Evolutionary conservation across 1,284 basidiomycete species (phyloP), one percentile per base, ranked within the genome.

Genomic region (Xerocomus nothofagi): DNA sequence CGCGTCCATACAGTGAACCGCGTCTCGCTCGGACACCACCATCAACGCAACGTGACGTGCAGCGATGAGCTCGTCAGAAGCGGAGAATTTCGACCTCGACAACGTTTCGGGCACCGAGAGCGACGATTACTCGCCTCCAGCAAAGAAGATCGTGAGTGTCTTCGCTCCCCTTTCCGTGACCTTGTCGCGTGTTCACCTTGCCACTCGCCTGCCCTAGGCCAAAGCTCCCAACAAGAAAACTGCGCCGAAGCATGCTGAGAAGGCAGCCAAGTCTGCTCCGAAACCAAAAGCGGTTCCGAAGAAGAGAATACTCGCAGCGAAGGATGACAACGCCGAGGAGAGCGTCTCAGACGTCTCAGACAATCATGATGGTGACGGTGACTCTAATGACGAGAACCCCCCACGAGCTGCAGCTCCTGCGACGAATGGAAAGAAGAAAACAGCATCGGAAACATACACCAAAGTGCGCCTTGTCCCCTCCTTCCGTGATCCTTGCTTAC

Each of bases 401-500:
- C 68, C 61, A 23, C 47, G 29, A 11, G 36, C 65, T 73, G 14
- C 69, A 72, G 18, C 67, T 64, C 17, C 67, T 70, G 21, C 62
- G 1, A 60, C 70, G 5, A 64, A 57, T 2, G 68, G 70, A 51
- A 80, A 87, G 72, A 84, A 87, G 71, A 97, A 98, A 76, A 88
- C 82, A 8, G 93, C 91, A 0, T 93, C 92, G 14, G 92, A 98
- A 66, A 95, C 82, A 44, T 98, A 97, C 67, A 86, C 88, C 54
- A 97, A 96, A 81, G 93, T 92, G 47, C 56, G 76, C 57, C 42
- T 44, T 10, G 33, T 38, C 34, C 29, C 3, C 17, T 39, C 17
- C 31, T 34, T 36, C 15, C 4, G 44, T 34, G 20, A 37, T 47
- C 47, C 50, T 44, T 30, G 26, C 21, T 53, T 26, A 46, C 39